These are phyloP conservation scores for Calonectria pseudoturangicola DNA, from an alignment of 2,329 filamentous ascomycete genomes.

Conservation along the genomic window DNA sequence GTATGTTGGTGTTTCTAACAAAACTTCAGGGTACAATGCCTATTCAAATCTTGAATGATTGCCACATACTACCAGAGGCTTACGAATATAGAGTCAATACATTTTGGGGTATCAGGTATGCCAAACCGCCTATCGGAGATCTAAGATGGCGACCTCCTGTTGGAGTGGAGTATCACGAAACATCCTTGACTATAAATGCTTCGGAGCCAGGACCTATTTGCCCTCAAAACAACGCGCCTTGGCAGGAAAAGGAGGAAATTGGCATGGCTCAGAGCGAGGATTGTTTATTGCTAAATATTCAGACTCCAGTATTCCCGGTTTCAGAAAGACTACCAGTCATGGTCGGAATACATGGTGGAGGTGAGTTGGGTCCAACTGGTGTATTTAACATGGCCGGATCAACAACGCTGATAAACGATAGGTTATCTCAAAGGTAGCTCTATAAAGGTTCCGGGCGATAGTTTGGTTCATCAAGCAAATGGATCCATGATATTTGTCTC, in stretches of 20 bases:
- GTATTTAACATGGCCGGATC: too few relatives aligned
- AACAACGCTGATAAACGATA: not conserved
- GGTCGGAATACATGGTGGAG: slow-evolving; percentile 17
- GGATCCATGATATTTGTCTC: slow-evolving; percentile 10
- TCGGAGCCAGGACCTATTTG: not conserved
- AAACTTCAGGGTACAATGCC: not conserved
- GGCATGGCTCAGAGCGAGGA: not conserved
- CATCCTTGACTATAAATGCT: not conserved
- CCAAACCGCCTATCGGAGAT: not conserved
- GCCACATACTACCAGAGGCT: not conserved
- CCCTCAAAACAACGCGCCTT: not conserved
- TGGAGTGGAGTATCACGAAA: too few relatives aligned
- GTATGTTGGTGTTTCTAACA: not conserved
- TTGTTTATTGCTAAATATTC: slow-evolving; percentile 4
- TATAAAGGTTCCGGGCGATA: not conserved
- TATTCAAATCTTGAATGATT: not conserved
- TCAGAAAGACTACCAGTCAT: not conserved
- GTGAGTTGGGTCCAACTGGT: not conserved
- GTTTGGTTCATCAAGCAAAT: not conserved
- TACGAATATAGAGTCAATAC: not conserved
- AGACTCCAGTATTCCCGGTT: not conserved
- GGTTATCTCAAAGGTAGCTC: not conserved
- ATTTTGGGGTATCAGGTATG: slow-evolving; percentile 9
- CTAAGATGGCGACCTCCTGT: not conserved
- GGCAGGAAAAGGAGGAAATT: not conserved